Evolutionary conservation across 2,329 filamentous ascomycete species (phyloP).

Genomic region (Berkeleyomyces rouxiae): DNA sequence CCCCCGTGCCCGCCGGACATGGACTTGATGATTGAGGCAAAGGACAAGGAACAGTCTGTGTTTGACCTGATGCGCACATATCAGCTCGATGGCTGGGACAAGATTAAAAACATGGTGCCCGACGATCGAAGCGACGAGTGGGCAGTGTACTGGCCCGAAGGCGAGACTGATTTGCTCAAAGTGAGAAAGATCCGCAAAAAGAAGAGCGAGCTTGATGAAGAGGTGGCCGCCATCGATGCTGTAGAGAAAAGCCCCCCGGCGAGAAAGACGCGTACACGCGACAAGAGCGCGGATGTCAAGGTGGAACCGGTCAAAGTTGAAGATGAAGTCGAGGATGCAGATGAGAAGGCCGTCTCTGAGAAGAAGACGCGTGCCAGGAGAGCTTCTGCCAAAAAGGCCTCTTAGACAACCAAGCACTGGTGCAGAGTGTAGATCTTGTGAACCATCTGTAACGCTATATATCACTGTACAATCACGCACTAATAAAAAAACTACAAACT

Average conservation of each 20-base stretch:
- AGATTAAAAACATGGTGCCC: slow-evolving; percentile 61
- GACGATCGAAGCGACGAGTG: slow-evolving; percentile 24
- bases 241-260: background rate
- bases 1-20: slow-evolving; percentile 70
- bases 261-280: background rate
- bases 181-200: slow-evolving; percentile 56
- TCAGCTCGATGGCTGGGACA: slow-evolving; percentile 63
- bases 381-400: background rate
- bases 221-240: slow-evolving; percentile 18
- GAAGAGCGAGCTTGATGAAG: slow-evolving; percentile 20
- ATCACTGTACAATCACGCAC: background rate
- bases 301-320: background rate
- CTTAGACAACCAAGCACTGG: background rate
- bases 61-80: slow-evolving; percentile 86
- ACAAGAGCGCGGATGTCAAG: background rate
- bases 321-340: background rate
- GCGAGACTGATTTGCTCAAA: slow-evolving; percentile 78
- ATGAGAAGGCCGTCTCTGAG: background rate
- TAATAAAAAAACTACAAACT: background rate
- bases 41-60: slow-evolving; percentile 93
- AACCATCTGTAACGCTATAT: background rate
- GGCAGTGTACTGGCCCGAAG: slow-evolving; percentile 48
- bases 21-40: slow-evolving; percentile 98
- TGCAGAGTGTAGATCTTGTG: background rate
- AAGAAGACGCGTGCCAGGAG: background rate